These are phyloP conservation scores for Ceratonia siliqua DNA, from an alignment of 306 rosid species.

Conservation along the genomic window DNA sequence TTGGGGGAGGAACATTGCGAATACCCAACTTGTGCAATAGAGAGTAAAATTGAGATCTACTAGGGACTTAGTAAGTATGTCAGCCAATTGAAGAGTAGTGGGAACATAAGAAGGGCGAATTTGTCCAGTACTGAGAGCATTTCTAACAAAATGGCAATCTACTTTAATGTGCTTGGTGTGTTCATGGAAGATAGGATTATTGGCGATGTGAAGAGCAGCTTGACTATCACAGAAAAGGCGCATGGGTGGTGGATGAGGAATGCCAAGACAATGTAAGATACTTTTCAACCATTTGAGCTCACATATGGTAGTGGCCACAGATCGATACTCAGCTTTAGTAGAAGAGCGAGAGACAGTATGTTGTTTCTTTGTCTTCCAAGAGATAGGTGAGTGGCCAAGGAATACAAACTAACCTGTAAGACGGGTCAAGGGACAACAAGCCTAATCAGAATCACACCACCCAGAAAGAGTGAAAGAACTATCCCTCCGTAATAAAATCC, in stretches of 20 bases:
- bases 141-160: neutral
- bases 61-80: no score
- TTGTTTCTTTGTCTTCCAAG: neutral
- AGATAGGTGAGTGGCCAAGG: neutral
- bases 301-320: neutral
- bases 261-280: neutral
- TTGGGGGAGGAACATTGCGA: no score
- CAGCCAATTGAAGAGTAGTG: no score
- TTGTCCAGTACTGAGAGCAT: no score
- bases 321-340: neutral
- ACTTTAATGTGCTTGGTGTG: neutral
- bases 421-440: neutral
- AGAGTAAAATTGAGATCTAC: no score
- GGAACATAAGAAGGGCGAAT: no score
- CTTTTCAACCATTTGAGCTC: neutral
- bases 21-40: no score
- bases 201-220: neutral
- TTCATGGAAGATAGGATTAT: neutral
- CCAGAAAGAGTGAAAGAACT: no score
- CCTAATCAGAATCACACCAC: neutral
- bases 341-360: neutral
- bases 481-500: no score
- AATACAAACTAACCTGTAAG: neutral
- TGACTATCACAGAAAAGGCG: neutral
- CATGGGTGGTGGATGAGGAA: neutral